phyloP scores from a whole-genome alignment of 257 asterid genomes.

The Solanum corneliomulleri region DNA sequence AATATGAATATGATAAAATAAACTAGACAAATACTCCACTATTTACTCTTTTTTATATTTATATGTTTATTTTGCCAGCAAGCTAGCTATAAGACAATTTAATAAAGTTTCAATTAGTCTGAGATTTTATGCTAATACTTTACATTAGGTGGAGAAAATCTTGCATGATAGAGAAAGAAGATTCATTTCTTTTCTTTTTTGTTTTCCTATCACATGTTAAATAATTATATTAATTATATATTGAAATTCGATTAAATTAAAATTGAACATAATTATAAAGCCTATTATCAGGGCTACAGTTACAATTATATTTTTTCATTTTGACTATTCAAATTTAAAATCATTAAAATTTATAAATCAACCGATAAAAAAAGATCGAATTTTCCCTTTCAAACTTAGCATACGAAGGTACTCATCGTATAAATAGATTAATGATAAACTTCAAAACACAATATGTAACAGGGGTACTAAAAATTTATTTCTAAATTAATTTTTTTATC shows the following conservation, averaged over 20 bases:
- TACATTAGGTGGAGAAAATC: not conserved
- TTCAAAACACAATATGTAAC: not conserved
- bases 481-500: not conserved
- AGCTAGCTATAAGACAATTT: not conserved
- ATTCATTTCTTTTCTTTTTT: not conserved
- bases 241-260: fast-evolving
- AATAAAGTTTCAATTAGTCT: not conserved
- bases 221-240: not conserved
- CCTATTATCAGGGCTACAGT: not conserved
- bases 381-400: not conserved
- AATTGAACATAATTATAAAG: not conserved
- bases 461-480: not conserved
- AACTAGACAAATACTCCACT: not conserved
- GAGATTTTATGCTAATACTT: not conserved
- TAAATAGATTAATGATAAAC: not conserved
- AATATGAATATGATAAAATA: not conserved
- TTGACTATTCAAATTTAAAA: fast-evolving
- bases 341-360: fast-evolving
- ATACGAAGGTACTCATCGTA: not conserved
- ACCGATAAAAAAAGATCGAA: not conserved
- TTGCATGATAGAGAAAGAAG: not conserved
- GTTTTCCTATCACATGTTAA: not conserved
- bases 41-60: not conserved
- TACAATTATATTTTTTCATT: fast-evolving
- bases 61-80: not conserved